Evolutionary conservation across 768 basidiomycete species (phyloP).

Genomic region (Phaeolepiota aurea): DNA sequence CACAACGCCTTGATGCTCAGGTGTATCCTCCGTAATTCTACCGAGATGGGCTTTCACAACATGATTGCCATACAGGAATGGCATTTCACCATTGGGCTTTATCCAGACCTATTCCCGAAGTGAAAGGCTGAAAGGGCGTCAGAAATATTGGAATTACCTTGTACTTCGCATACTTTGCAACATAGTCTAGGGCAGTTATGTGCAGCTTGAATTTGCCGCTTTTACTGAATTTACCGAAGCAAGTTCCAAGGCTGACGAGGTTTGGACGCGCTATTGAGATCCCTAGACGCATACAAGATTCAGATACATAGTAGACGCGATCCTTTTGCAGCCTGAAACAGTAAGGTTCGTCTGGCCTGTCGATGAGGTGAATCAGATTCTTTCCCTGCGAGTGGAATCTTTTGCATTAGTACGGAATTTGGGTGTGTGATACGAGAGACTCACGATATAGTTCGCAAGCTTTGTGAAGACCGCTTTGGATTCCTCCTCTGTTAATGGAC

Average conservation of each 20-base stretch:
- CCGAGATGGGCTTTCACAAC: constrained; percentile 98
- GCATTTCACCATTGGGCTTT: constrained; percentile 99
- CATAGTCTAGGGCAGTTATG: constrained; percentile 85
- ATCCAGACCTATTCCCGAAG: constrained; percentile 76
- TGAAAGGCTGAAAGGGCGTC: background rate
- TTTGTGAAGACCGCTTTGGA: constrained; percentile 95
- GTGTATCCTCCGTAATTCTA: constrained; percentile 96
- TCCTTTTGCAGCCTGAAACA: constrained; percentile 95
- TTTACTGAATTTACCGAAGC: constrained; percentile 97
- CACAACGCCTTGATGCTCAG: constrained; percentile 97
- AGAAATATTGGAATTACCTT: constrained; percentile 51
- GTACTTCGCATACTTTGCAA: constrained; percentile 96
- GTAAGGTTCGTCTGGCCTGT: constrained; percentile 88
- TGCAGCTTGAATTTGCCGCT: constrained; percentile 97
- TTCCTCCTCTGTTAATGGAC: constrained; percentile 94
- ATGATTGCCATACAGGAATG: constrained; percentile 98
- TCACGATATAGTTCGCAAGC: constrained; percentile 92
- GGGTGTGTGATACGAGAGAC: constrained; percentile 16
- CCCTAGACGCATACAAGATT: constrained; percentile 86
- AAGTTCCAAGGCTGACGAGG: constrained; percentile 89
- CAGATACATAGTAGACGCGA: constrained; percentile 94
- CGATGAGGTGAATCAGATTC: constrained; percentile 92
- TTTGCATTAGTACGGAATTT: background rate
- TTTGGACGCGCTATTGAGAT: constrained; percentile 91
- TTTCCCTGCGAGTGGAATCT: constrained; percentile 61